A percentile compares a stretch with the other conserved stretches of the same genome.
These are phyloP conservation scores for Fusarium virguliforme DNA, from an alignment of 2,329 filamentous ascomycete genomes.

Conservation along the genomic window DNA sequence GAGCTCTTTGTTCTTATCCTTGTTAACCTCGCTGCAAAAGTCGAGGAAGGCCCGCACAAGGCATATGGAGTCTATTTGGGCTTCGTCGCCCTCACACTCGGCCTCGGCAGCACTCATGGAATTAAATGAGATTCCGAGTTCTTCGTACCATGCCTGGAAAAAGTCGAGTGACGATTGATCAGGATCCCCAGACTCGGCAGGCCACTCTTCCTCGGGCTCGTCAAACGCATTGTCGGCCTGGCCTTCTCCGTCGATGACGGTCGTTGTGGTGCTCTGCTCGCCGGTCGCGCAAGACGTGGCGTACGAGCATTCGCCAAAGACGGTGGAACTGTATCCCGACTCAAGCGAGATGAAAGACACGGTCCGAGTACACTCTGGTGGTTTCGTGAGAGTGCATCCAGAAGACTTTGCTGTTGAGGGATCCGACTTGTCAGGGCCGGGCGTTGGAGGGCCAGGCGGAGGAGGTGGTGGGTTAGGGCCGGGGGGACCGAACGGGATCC, in stretches of 20 bases:
- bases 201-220: not conserved
- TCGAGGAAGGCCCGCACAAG: not conserved
- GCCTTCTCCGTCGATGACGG: not conserved
- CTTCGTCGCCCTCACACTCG: not conserved
- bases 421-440: not conserved
- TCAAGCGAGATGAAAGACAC: not conserved
- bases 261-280: conserved; percentile 2
- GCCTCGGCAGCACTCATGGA: not conserved
- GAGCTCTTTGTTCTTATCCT: not conserved
- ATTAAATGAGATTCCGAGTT: not conserved
- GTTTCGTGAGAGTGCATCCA: not conserved
- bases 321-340: not conserved
- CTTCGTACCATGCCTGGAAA: not conserved
- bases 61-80: not conserved
- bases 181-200: not conserved
- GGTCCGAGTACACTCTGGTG: conserved; percentile 1
- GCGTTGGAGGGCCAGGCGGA: not conserved
- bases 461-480: not conserved
- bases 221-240: not conserved
- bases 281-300: not conserved
- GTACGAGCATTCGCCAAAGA: not conserved
- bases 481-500: not conserved
- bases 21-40: not conserved
- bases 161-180: not conserved
- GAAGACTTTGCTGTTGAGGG: not conserved